Conservation (phyloP, 257 asterid genomes). For the Fraxinus americana region DNA sequence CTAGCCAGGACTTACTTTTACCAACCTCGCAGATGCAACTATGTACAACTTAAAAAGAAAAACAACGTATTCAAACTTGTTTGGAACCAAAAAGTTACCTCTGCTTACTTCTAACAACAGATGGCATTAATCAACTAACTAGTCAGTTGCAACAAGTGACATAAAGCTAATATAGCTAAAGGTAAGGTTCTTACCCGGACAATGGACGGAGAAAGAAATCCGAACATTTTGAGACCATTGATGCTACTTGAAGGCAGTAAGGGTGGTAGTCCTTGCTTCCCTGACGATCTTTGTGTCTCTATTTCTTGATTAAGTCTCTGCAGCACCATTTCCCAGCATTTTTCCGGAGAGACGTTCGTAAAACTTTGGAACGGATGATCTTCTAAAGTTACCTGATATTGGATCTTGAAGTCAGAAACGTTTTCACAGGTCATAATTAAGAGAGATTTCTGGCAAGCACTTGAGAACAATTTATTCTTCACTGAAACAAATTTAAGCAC, state of each 20-base stretch:
- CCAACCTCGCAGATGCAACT: background rate
- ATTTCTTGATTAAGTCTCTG: slow-evolving; percentile 55
- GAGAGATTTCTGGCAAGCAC: background rate
- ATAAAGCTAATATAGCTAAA: background rate
- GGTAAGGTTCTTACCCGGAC: slow-evolving; percentile 43
- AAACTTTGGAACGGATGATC: slow-evolving; percentile 54
- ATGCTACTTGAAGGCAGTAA: slow-evolving; percentile 42
- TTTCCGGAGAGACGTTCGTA: slow-evolving; percentile 40
- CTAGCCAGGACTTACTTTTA: background rate
- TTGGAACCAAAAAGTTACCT: no score
- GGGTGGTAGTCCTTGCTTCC: slow-evolving; percentile 50
- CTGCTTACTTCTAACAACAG: no score
- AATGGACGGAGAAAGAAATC: slow-evolving; percentile 56
- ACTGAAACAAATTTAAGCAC: background rate
- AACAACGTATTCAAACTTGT: no score
- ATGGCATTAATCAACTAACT: no score
- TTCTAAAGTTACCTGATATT: slow-evolving; percentile 64
- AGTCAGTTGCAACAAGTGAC: background rate
- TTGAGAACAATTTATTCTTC: background rate
- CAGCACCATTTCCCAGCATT: slow-evolving; percentile 72
- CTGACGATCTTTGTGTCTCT: slow-evolving; percentile 31
- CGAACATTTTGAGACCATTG: slow-evolving; percentile 71
- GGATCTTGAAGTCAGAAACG: background rate
- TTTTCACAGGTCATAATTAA: slow-evolving; percentile 6
- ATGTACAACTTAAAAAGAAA: no score